Evolutionary conservation across 257 asterid species (phyloP), one percentile per base, ranked within the genome.

Genomic region (Anisodus acutangulus): DNA sequence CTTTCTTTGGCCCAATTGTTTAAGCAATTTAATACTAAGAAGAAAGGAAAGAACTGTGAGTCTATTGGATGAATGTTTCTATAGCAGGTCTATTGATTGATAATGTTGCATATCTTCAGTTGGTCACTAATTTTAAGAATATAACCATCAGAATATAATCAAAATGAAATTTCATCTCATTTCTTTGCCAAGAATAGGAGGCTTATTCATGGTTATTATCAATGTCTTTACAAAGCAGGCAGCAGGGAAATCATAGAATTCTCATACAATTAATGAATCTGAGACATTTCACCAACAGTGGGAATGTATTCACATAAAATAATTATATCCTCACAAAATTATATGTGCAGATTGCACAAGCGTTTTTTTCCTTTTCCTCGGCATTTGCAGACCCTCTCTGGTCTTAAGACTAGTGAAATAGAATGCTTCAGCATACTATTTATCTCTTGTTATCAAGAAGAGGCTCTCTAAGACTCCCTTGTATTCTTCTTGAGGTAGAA

Each of bases 361-460:
- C 49, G 26, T 70, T 79, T 51, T 51, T 39, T 49, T 26, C 35
- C 16, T 69, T 53, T 16, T 41, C 31, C 68, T 53, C 80, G 57
- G 43, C 59, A 41, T 64, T 16, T 82, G 45, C 85, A 53, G 80
- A 47, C 17, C 13, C 74, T 19, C 74, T 31, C 49, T 64, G 35
- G 63, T 15, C 39, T 35, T 26, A 45, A 3, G 41, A 59, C 19
- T 81, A 26, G 16, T 22, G 66, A 62, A 37, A 53, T 13, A 43
- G 15, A 19, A 8, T 54, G 76, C 63, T 17, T 84, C 53, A 63
- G 68, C 66, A 58, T 84, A 51, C 39, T 70, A 62, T 78, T 84
- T 69, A 82, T 83, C 82, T 76, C 86, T 84, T 87, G 82, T 41
- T 3, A 3, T 41, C 45, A 41, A 5, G 45, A 41, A 41, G 45